Percentiles rank a stretch among this genome's conserved stretches.
Conservation (phyloP, 2,329 filamentous ascomycete species). For the Ophiostoma ulmi region DNA sequence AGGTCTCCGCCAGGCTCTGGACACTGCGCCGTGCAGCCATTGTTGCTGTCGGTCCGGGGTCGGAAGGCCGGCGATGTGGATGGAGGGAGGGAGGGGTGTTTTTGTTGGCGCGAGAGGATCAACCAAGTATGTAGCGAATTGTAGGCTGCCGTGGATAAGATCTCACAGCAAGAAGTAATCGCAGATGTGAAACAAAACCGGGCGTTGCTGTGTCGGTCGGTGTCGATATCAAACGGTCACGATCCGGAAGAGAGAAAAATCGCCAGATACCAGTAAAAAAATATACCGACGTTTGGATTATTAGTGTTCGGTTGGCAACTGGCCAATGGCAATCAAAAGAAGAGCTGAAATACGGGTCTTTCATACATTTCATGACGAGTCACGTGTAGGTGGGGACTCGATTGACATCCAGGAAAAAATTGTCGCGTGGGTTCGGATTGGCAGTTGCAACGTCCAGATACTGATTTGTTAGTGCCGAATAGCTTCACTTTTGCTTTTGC, state of each 20-base stretch:
- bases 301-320: not conserved
- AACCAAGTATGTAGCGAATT: not conserved
- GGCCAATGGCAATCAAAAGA: not conserved
- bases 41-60: not conserved
- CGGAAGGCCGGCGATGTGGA: not conserved
- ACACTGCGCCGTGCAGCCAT: slow-evolving; percentile 26
- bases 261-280: not conserved
- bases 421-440: slow-evolving; percentile 20
- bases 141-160: too few species aligned
- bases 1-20: slow-evolving; percentile 23
- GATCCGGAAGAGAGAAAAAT: not conserved
- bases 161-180: not conserved
- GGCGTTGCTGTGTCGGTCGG: not conserved
- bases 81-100: not conserved
- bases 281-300: not conserved
- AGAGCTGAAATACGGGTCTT: not conserved
- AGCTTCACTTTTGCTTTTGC: slow-evolving; percentile 17
- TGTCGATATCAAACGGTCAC: not conserved
- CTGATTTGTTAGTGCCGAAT: slow-evolving; percentile 1
- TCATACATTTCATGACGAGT: not conserved
- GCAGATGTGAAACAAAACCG: not conserved
- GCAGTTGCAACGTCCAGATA: not conserved
- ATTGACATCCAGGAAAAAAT: slow-evolving; percentile 18
- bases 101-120: not conserved
- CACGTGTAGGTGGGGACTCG: slow-evolving; percentile 13